Conservation (phyloP, 768 basidiomycete species). For the Tremella yokohamensis region DNA sequence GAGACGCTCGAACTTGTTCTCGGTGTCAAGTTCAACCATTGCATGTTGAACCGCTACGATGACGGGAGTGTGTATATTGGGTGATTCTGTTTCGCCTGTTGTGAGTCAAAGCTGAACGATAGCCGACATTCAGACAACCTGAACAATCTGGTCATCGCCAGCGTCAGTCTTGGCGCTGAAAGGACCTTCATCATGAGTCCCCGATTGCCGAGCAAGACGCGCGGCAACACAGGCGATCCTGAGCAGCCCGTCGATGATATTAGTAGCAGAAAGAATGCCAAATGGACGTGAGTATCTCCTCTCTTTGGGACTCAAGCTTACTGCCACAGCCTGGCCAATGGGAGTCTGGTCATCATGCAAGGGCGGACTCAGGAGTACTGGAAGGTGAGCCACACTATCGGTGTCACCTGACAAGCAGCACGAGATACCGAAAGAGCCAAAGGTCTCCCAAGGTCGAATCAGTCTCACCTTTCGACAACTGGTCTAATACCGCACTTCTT, state of each 20-base stretch:
- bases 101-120: not conserved
- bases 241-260: conserved; percentile 5
- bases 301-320: not conserved
- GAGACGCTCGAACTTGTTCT: conserved; percentile 45
- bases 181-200: conserved; percentile 54
- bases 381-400: conserved; percentile 48
- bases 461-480: conserved; percentile 54
- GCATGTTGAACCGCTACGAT: conserved; percentile 54
- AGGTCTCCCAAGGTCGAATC: conserved; percentile 50
- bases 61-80: conserved; percentile 52
- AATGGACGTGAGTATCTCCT: conserved; percentile 34
- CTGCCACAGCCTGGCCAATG: conserved; percentile 44
- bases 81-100: conserved; percentile 22
- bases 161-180: conserved; percentile 52
- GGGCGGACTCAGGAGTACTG: conserved; percentile 53
- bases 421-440: conserved; percentile 52
- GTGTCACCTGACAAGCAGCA: conserved; percentile 28
- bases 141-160: conserved; percentile 54
- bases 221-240: conserved; percentile 11
- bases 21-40: conserved; percentile 53
- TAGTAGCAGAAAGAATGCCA: conserved; percentile 31
- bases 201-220: conserved; percentile 21
- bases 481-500: conserved; percentile 12
- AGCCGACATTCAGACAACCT: conserved; percentile 44
- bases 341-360: conserved; percentile 55